Conservation (phyloP, 768 basidiomycete genomes). For the Tephrocybe sp. region DNA sequence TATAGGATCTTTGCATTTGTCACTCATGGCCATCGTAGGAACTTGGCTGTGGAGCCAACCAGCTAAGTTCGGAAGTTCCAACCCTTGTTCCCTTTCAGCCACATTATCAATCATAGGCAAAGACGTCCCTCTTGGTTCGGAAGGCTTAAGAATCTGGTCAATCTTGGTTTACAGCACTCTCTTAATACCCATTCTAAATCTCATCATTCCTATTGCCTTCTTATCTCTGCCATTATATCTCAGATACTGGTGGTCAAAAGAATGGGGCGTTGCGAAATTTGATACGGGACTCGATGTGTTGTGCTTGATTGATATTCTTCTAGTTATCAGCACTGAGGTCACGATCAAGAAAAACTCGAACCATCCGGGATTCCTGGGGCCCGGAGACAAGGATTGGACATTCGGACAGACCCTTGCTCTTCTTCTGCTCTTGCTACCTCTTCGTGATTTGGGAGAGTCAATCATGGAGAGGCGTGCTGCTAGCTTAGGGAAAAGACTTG, state of each 20-base stretch:
- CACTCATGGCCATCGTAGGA: neutral
- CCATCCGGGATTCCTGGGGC: neutral
- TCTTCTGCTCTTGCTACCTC: constrained; percentile 5
- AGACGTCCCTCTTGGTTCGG: neutral
- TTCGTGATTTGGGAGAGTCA: neutral
- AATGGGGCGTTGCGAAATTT: neutral
- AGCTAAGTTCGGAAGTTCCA: neutral
- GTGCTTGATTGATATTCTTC: neutral
- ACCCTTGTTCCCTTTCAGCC: neutral
- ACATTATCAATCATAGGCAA: neutral
- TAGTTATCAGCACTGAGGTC: neutral
- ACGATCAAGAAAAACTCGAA: neutral
- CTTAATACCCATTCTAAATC: neutral
- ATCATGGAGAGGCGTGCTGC: no score
- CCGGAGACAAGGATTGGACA: neutral
- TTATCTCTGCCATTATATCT: neutral
- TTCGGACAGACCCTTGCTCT: constrained; percentile 9
- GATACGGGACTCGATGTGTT: neutral
- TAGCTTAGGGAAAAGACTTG: no score
- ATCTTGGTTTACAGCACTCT: neutral
- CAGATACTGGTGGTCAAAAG: neutral
- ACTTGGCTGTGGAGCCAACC: neutral
- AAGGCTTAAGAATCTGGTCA: neutral
- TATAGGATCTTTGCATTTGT: neutral
- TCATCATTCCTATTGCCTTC: neutral